phyloP scores from a whole-genome alignment of 257 asterid species.

The Nicotiana otophora region DNA sequence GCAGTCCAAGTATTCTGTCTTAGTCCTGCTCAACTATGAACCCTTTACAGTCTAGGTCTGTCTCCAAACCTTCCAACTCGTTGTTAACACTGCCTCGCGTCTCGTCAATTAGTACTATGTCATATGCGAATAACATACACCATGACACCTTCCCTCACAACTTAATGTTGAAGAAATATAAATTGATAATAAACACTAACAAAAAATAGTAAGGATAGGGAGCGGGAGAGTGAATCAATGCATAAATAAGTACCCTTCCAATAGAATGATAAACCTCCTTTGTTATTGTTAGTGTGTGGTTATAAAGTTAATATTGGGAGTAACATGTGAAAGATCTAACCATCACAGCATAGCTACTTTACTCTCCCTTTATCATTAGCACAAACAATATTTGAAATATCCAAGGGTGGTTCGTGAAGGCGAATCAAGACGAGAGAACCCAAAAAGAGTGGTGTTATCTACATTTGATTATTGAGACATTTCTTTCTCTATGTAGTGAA shows the following conservation, averaged over 20 bases:
- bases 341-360: background rate
- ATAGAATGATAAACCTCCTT: background rate
- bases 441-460: background rate
- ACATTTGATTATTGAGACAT: background rate
- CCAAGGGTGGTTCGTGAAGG: background rate
- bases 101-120: too few relatives aligned
- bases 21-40: too few relatives aligned
- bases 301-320: background rate
- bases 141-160: too few relatives aligned
- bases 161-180: background rate
- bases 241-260: background rate
- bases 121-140: too few relatives aligned
- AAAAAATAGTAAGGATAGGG: background rate
- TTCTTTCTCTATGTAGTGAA: background rate
- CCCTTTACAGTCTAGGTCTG: too few relatives aligned
- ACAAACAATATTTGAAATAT: background rate
- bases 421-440: background rate
- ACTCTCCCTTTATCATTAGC: background rate
- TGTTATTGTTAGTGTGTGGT: background rate
- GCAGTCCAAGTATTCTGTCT: too few relatives aligned
- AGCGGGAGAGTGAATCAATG: background rate
- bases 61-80: too few relatives aligned
- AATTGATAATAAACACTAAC: background rate
- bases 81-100: too few relatives aligned
- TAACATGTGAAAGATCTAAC: background rate